These are phyloP conservation scores for Neurospora sp. DNA, from an alignment of 495 filamentous ascomycete species.

Conservation along the genomic window DNA sequence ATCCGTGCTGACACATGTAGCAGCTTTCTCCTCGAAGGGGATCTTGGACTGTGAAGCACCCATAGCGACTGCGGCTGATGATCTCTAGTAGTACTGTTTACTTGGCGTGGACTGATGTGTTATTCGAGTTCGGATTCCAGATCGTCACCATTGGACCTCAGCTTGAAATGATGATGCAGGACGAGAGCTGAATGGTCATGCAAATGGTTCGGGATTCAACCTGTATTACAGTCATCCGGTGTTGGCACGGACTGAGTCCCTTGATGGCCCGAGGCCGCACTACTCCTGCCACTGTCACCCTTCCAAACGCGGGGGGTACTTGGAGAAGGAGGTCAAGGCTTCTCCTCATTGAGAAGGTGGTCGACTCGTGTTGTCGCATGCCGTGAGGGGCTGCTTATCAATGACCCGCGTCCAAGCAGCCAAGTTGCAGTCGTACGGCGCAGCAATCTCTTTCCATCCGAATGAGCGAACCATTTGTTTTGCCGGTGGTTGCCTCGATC, in stretches of 20 bases:
- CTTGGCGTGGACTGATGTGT: background rate
- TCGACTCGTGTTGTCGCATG: background rate
- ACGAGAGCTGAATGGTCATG: background rate
- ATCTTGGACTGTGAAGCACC: conserved; percentile 37
- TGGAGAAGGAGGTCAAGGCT: conserved; percentile 2
- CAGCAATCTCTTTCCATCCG: background rate
- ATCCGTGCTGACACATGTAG: conserved; percentile 17
- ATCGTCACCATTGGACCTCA: background rate
- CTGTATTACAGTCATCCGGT: background rate
- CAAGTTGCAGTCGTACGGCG: background rate
- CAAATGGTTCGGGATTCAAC: background rate
- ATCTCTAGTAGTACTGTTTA: background rate
- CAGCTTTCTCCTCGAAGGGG: conserved; percentile 29
- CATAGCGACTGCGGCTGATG: conserved; percentile 23
- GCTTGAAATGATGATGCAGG: background rate
- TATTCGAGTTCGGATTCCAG: background rate
- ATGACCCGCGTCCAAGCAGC: background rate
- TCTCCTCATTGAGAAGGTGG: background rate
- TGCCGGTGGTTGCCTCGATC: background rate
- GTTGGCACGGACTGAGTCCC: background rate
- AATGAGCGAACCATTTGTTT: background rate
- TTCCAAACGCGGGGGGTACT: background rate
- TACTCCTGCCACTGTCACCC: background rate
- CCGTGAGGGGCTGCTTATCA: background rate
- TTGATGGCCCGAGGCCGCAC: background rate